phyloP scores from a whole-genome alignment of 805 yeast species.

The Debaryomyces tyrocola region DNA sequence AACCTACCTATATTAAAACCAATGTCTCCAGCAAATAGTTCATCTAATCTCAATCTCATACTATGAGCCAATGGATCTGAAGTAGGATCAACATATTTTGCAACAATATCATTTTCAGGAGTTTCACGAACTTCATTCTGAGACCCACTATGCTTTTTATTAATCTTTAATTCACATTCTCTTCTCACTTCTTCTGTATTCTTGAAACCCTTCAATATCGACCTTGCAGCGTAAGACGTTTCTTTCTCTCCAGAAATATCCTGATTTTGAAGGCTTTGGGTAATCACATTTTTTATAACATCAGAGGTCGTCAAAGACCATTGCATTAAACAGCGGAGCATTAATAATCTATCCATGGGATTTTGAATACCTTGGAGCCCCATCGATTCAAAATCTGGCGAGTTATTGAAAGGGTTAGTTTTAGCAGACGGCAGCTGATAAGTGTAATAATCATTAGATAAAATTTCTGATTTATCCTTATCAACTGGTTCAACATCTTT shows the following conservation, averaged over 20 bases:
- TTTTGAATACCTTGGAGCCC: constrained; percentile 34
- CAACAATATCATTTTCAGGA: not conserved
- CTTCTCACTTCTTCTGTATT: constrained; percentile 28
- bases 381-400: constrained; percentile 25
- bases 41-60: constrained; percentile 33
- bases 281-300: constrained; percentile 23
- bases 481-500: constrained; percentile 21
- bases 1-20: constrained; percentile 43
- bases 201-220: constrained; percentile 35
- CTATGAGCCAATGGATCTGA: constrained; percentile 37
- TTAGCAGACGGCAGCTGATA: constrained; percentile 13
- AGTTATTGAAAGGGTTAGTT: constrained; percentile 20
- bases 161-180: constrained; percentile 30
- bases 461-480: constrained; percentile 19
- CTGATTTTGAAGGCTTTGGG: constrained; percentile 23
- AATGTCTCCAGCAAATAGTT: constrained; percentile 37
- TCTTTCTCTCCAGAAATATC: constrained; percentile 41
- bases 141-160: constrained; percentile 21
- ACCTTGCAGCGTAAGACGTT: constrained; percentile 34
- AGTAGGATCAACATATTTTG: constrained; percentile 37
- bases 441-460: constrained; percentile 10
- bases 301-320: constrained; percentile 39
- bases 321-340: constrained; percentile 34
- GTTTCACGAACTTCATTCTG: constrained; percentile 10
- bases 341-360: constrained; percentile 33